Base-by-base conservation (phyloP, 371 early-diverging fungal species). In the Rhizopus sp. region DNA sequence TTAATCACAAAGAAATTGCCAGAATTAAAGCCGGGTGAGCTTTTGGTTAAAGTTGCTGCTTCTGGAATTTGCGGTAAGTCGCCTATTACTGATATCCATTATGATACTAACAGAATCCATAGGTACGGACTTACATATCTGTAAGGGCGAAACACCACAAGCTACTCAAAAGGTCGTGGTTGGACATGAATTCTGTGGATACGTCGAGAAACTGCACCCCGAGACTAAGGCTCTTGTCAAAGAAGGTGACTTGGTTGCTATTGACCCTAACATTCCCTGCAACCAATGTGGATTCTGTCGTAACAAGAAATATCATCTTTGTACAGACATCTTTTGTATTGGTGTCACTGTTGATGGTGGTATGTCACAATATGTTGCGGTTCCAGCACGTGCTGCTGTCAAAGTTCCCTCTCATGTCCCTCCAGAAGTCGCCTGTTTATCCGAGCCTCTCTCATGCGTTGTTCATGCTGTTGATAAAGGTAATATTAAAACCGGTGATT, bases 361-460 rank as follows among this genome's bases (percentile, higher is more conserved):
- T 37, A 83, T 83, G 83, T 74, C 80, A n/a, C 63, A 73, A 42
- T 76, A 83, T 35, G 82, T 78, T 3, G 61, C 73, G 8, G 78
- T 75, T 0, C 83, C 83, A 40, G 68, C 72, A 7, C 50, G 62
- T 16, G 77, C 80, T 8, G 70, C 70, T 17, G 71, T 64, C n/a
- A 45, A 63, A 10, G 75, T 78, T 3, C 75, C 82, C 7, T 39
- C 51, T 3, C 47, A 68, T 4, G 69, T 83, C 0, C 34, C 73
- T 8, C 77, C 83, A 35, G 77, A 74, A 39, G 72, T 75, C 0
- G 83, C 83, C 12, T 69, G 73, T 29, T 68, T 83, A 42, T 75
- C 83, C 7, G 83, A 83, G 53, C 83, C 83, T 16, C 68, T 83
- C n/a, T 80, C 81, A 3, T 83, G 83, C 47, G 82, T 80, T 4